Base-by-base conservation (phyloP, 306 rosid genomes). In the Cyclanthera cordifolia region DNA sequence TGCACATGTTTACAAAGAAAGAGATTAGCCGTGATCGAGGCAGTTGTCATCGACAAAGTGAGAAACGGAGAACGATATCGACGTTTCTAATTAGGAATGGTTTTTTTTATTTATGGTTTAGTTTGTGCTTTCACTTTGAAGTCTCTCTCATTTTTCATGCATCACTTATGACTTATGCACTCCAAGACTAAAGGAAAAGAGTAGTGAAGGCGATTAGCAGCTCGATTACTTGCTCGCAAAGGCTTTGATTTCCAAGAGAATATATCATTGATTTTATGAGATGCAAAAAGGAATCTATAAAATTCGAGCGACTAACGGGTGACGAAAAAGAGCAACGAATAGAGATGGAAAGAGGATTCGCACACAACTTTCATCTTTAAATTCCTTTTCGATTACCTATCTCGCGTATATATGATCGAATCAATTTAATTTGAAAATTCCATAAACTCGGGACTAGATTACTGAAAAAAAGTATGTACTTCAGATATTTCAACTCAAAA, bases 1-100 rank as follows among this genome's bases (percentile, higher is more conserved):
- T 93, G 91, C 83, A 85, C 14, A 64, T 0, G 53, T 43, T 43
- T 41, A 64, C 53, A 43, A 23, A 41, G 0, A 64, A 74, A 24
- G 28, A 37, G 14, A 23, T 39, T 1, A 8, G 17, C 4, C 16
- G 25, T 5, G 21, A 57, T 17, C 8, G 2, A 16, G 64, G 6
- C 3, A 0, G 39, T 27, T 4, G 4, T 55, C 28, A 55, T 25
- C 15, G 20, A 55, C 13, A 11, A 55, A 55, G 20, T 55, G 63
- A 12, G n/a, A 6, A 68, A 11, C 67, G 56, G 14, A 8, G 32
- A 48, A 15, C 20, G 10, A 23, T 49, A 50, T n/a, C 39, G 15
- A 43, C 49, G 49, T 68, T 14, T 68, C 23, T 25, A 30, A 4
- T 6, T 2, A 25, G 6, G 7, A 16, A 57, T 15, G n/a, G 53